Conservation (phyloP, 2,329 filamentous ascomycete genomes). For the Colletotrichum sp. region DNA sequence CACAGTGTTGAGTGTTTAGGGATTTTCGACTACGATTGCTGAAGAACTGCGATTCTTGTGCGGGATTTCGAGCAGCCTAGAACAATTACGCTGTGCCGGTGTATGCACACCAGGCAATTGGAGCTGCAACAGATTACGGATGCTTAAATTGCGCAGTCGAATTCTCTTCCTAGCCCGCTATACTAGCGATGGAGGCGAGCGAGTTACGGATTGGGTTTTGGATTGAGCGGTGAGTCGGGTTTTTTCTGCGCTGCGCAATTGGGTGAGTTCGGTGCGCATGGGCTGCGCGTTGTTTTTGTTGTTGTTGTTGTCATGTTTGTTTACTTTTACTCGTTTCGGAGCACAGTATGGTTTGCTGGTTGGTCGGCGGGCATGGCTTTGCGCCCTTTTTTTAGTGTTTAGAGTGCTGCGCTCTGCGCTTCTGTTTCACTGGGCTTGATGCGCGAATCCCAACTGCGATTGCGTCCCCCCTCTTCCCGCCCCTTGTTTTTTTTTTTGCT, state of each 20-base stretch:
- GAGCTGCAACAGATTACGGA: background rate
- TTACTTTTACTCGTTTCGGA: background rate
- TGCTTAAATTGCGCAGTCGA: background rate
- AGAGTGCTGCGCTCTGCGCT: background rate
- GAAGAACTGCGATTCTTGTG: background rate
- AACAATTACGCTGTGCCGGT: background rate
- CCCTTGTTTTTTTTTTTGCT: too few species aligned
- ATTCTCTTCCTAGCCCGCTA: too few species aligned
- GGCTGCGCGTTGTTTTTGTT: background rate
- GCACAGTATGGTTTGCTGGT: background rate
- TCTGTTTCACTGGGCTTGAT: background rate
- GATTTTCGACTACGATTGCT: background rate
- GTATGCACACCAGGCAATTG: background rate
- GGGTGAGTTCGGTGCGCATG: background rate
- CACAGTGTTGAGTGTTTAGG: background rate
- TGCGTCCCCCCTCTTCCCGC: background rate
- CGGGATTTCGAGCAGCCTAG: background rate
- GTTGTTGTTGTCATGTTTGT: background rate
- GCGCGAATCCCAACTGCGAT: background rate
- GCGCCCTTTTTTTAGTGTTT: background rate
- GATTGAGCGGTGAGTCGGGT: constrained; percentile 6
- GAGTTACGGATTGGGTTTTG: constrained; percentile 8
- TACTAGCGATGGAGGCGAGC: constrained; percentile 3
- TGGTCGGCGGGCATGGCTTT: background rate
- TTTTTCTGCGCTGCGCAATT: background rate